A percentile compares a stretch with the other conserved stretches of the same genome.
phyloP scores from a whole-genome alignment of 768 basidiomycete species.

The Jaapia argillacea region DNA sequence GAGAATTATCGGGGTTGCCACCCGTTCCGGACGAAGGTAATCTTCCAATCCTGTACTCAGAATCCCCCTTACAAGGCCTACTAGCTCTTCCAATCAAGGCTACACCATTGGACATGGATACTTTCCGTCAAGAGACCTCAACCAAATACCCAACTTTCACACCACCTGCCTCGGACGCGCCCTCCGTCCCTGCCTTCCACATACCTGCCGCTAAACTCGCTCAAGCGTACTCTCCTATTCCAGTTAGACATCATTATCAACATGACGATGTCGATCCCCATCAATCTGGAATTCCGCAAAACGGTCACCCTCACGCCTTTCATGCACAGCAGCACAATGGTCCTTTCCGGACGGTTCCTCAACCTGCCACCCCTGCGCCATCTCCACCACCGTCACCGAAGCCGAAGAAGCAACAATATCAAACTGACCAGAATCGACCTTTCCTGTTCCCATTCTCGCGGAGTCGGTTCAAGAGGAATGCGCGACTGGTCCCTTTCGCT shows the following conservation, averaged over 20 bases:
- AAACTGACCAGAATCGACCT: conserved; percentile 89
- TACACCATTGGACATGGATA: conserved; percentile 81
- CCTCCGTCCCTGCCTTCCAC: conserved; percentile 13
- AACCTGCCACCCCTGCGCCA: conserved; percentile 85
- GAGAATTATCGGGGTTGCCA: conserved; percentile 77
- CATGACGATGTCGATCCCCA: conserved; percentile 56
- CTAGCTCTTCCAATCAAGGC: conserved; percentile 74
- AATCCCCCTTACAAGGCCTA: too few species aligned
- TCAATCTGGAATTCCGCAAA: conserved; percentile 21
- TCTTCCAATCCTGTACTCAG: too few species aligned
- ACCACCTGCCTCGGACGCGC: conserved; percentile 25
- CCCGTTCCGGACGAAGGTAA: conserved; percentile 36
- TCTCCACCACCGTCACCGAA: conserved; percentile 79
- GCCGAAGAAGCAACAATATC: conserved; percentile 97
- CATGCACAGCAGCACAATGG: conserved; percentile 26
- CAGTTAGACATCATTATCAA: conserved; percentile 90
- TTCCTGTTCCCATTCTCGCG: conserved; percentile 94
- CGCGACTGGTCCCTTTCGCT: conserved; percentile 81
- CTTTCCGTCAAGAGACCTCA: conserved; percentile 83
- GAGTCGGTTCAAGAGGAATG: conserved; percentile 37
- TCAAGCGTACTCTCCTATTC: conserved; percentile 88
- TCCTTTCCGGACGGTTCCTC: conserved; percentile 36
- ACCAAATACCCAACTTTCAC: conserved; percentile 95
- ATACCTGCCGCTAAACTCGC: conserved; percentile 60
- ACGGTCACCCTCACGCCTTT: conserved; percentile 22